Conservation (phyloP, 768 basidiomycete genomes). For the Kwoniella sp. region DNA sequence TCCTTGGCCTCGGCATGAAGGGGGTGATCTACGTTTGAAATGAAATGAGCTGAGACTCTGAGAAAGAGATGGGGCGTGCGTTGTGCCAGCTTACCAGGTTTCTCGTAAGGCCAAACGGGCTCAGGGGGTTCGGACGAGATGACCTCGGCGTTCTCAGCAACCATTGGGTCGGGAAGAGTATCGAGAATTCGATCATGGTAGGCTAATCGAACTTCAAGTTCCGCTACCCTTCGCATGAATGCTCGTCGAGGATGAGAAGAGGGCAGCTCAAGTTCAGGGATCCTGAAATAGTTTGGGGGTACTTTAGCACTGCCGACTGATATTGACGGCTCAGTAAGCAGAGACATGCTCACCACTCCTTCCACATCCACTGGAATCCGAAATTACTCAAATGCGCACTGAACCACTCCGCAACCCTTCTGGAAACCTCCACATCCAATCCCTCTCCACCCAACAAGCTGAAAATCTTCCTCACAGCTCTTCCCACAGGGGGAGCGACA, state of each 20-base stretch:
- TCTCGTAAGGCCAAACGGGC: constrained; percentile 53
- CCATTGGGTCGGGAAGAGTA: constrained; percentile 75
- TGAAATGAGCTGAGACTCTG: constrained; percentile 8
- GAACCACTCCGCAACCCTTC: constrained; percentile 92
- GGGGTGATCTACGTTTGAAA: constrained; percentile 64
- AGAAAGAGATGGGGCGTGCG: not conserved
- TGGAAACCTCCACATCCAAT: constrained; percentile 78
- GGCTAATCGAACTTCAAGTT: constrained; percentile 84
- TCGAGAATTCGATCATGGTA: constrained; percentile 91
- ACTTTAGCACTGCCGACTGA: not conserved
- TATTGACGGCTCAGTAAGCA: no score
- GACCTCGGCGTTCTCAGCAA: constrained; percentile 71
- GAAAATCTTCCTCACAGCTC: constrained; percentile 88
- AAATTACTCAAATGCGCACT: constrained; percentile 96
- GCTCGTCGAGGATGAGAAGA: constrained; percentile 79
- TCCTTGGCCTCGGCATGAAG: constrained; percentile 78
- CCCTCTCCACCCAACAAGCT: constrained; percentile 70
- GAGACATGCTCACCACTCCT: constrained; percentile 82
- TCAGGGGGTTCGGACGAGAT: constrained; percentile 79
- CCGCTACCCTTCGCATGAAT: constrained; percentile 82
- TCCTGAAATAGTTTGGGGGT: constrained; percentile 60
- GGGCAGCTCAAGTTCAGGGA: constrained; percentile 75
- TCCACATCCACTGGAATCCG: constrained; percentile 98
- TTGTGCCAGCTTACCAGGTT: constrained; percentile 33
- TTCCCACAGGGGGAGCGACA: constrained; percentile 93